These are phyloP conservation scores for Ceratocystis destructans DNA, from an alignment of 2,329 filamentous ascomycete genomes.

Conservation along the genomic window DNA sequence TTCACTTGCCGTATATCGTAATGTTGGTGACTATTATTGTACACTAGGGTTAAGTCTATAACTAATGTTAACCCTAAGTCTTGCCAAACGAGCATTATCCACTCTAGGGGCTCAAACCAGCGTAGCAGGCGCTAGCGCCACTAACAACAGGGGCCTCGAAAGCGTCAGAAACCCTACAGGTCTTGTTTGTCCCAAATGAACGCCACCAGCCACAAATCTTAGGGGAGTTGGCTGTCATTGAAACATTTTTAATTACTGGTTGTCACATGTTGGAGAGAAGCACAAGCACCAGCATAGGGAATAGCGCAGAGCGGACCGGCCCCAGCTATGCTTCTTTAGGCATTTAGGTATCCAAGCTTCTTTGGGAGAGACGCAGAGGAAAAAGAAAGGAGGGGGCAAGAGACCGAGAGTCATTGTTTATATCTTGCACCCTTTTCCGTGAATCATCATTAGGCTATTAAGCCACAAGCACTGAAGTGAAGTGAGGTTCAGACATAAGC, in stretches of 20 bases:
- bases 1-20: too few species aligned
- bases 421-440: not conserved
- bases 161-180: not conserved
- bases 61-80: not conserved
- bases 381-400: not conserved
- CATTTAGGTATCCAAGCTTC: constrained; percentile 1
- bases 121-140: not conserved
- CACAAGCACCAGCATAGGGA: not conserved
- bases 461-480: not conserved
- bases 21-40: not conserved
- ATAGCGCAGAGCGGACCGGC: too few species aligned
- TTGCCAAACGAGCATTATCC: not conserved
- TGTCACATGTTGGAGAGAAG: constrained; percentile 7
- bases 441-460: not conserved
- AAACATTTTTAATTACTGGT: constrained; percentile 5
- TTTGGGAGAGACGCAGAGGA: not conserved
- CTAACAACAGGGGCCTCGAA: not conserved
- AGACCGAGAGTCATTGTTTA: not conserved
- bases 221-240: not conserved
- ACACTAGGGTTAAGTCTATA: not conserved
- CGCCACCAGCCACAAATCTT: not conserved
- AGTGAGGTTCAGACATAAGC: not conserved
- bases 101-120: not conserved
- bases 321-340: not conserved
- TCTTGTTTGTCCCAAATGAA: not conserved